Conservation (phyloP, 1,139 yeast genomes). For the Arxiozyma bovina region DNA sequence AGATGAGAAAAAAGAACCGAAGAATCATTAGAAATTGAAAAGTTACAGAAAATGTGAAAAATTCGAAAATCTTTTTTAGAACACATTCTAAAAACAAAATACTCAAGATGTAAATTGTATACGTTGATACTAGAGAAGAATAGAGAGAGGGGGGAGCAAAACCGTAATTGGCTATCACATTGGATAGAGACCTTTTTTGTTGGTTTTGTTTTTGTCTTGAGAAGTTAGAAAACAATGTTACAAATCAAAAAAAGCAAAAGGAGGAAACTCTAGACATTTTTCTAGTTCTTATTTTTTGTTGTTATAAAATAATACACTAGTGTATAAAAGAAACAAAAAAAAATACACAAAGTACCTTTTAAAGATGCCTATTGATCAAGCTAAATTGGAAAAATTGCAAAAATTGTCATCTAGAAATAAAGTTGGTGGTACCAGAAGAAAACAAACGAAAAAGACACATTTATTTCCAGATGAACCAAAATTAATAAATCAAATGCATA, state of each 20-base stretch:
- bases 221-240: background rate
- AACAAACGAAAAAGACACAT: slow-evolving; percentile 50
- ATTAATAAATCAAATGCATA: slow-evolving; percentile 81
- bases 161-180: background rate
- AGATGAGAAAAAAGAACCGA: too few species aligned
- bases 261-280: background rate
- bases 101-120: too few species aligned
- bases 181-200: too few species aligned
- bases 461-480: slow-evolving; percentile 62
- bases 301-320: background rate
- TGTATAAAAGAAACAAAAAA: too few species aligned
- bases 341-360: too few species aligned
- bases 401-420: slow-evolving; percentile 61
- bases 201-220: too few species aligned
- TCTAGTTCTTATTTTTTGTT: background rate
- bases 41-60: background rate
- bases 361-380: slow-evolving; percentile 75
- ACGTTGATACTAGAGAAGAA: too few species aligned
- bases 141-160: background rate
- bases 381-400: slow-evolving; percentile 77
- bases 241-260: background rate
- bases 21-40: background rate
- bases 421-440: slow-evolving; percentile 86
- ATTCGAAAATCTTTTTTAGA: background rate
- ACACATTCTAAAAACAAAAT: background rate